phyloP scores from a whole-genome alignment of 78 protist species.

The Dictyostelium intermedium region DNA sequence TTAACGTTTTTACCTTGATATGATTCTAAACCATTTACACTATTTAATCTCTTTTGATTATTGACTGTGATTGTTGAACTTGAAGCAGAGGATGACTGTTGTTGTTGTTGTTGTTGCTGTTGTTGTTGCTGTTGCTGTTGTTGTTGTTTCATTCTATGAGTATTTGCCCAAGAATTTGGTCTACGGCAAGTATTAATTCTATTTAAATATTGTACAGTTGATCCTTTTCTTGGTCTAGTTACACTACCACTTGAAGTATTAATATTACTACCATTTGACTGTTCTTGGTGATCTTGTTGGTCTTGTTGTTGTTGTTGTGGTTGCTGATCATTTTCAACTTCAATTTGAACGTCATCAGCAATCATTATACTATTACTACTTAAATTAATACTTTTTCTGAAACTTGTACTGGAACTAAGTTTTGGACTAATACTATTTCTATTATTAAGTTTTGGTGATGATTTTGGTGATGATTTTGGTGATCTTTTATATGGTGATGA shows the following conservation, averaged over 20 bases:
- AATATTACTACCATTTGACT: not conserved
- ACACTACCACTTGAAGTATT: not conserved
- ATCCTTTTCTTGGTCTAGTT: not conserved
- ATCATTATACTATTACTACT: not conserved
- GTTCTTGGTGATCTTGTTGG: not conserved
- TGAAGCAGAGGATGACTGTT: not conserved
- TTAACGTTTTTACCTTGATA: not conserved
- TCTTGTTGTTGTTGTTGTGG: not conserved
- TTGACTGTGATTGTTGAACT: not conserved
- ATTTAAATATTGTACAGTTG: not conserved
- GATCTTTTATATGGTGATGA: not conserved
- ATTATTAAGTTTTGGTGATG: not conserved
- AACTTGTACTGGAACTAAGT: not conserved
- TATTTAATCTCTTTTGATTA: not conserved
- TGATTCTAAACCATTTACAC: slow-evolving; percentile 2
- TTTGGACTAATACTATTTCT: slow-evolving; percentile 7
- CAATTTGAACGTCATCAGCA: not conserved
- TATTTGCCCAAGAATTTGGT: slow-evolving; percentile 14
- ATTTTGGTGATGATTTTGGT: not conserved
- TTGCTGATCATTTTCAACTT: not conserved
- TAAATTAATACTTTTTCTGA: not conserved
- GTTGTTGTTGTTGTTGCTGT: not conserved
- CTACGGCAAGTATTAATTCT: not conserved
- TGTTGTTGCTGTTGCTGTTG: not conserved
- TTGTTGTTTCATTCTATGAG: not conserved